These are phyloP conservation scores for Asterionellopsis glacialis DNA, from an alignment of 108 stramenopile genomes.

Conservation along the genomic window DNA sequence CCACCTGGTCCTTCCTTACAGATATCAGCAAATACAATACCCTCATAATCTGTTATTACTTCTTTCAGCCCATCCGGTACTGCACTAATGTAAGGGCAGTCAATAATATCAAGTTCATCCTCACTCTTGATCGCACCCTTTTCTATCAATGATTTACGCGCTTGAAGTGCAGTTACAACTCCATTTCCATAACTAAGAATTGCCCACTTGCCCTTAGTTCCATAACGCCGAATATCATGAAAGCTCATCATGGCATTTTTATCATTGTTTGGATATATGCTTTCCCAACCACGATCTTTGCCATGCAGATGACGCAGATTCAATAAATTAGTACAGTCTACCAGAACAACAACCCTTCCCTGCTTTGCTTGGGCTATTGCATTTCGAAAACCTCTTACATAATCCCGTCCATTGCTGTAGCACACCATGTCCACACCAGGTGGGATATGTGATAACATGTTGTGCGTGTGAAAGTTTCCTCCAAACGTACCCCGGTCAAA, in stretches of 20 bases:
- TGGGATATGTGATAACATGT: constrained; percentile 67
- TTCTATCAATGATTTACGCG: constrained; percentile 37
- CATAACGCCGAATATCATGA: constrained; percentile 53
- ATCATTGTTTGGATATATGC: constrained; percentile 37
- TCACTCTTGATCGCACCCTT: constrained; percentile 15
- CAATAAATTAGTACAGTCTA: constrained; percentile 77
- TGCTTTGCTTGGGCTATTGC: constrained; percentile 63
- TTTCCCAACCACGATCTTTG: constrained; percentile 66
- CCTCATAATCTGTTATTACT: constrained; percentile 30
- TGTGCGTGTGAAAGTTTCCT: constrained; percentile 89
- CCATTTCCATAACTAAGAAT: constrained; percentile 87
- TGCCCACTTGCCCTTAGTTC: constrained; percentile 32
- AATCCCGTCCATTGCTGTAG: constrained; percentile 78
- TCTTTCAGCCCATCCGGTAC: constrained; percentile 53
- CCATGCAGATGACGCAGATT: constrained; percentile 65
- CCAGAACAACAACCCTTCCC: constrained; percentile 66
- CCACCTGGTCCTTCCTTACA: constrained; percentile 84
- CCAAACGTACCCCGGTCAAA: constrained; percentile 83
- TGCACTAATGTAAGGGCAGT: constrained; percentile 69
- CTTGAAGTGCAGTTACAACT: constrained; percentile 66
- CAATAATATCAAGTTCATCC: constrained; percentile 64
- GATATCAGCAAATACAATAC: constrained; percentile 80
- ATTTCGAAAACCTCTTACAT: constrained; percentile 74
- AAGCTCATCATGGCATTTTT: constrained; percentile 40
- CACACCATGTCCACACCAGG: constrained; percentile 89